Conservation (phyloP, 768 basidiomycete species). For the Hypholoma sublateritium region DNA sequence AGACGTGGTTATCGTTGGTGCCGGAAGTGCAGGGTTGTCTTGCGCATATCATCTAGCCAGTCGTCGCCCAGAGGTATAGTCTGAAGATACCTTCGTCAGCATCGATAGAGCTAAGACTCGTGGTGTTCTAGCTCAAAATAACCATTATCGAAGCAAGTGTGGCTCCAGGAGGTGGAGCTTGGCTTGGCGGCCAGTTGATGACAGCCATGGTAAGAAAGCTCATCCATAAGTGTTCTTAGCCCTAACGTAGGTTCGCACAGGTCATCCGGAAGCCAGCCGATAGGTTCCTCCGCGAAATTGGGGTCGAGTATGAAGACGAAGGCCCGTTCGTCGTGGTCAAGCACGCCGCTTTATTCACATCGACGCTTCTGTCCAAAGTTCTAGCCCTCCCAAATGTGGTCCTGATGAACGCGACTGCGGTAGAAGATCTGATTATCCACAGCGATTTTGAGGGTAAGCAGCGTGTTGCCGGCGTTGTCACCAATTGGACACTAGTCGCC, state of each 20-base stretch:
- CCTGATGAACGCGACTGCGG: constrained; percentile 76
- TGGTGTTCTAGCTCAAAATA: constrained; percentile 40
- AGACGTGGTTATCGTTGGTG: constrained; percentile 77
- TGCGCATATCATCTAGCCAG: constrained; percentile 75
- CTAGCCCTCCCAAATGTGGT: constrained; percentile 71
- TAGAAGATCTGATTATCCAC: constrained; percentile 77
- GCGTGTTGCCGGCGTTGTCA: constrained; percentile 49
- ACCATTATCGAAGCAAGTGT: constrained; percentile 73
- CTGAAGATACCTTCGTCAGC: background rate
- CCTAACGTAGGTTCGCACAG: constrained; percentile 29
- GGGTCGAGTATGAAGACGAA: constrained; percentile 77
- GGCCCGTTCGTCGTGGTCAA: constrained; percentile 78
- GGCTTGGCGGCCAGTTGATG: constrained; percentile 81
- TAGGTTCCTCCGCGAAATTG: constrained; percentile 65
- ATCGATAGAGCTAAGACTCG: background rate
- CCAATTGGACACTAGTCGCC: constrained; percentile 54
- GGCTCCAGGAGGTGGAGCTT: constrained; percentile 77
- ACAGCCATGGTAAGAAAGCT: constrained; percentile 59
- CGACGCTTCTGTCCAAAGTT: constrained; percentile 70
- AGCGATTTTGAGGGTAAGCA: constrained; percentile 55
- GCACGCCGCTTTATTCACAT: constrained; percentile 80
- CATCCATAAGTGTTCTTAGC: too few relatives aligned
- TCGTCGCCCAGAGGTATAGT: constrained; percentile 58
- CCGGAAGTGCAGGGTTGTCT: constrained; percentile 67
- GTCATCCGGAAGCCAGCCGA: constrained; percentile 79